These are phyloP conservation scores for Blastobotrys illinoisensis DNA, from an alignment of 1,139 yeast species.

Conservation along the genomic window DNA sequence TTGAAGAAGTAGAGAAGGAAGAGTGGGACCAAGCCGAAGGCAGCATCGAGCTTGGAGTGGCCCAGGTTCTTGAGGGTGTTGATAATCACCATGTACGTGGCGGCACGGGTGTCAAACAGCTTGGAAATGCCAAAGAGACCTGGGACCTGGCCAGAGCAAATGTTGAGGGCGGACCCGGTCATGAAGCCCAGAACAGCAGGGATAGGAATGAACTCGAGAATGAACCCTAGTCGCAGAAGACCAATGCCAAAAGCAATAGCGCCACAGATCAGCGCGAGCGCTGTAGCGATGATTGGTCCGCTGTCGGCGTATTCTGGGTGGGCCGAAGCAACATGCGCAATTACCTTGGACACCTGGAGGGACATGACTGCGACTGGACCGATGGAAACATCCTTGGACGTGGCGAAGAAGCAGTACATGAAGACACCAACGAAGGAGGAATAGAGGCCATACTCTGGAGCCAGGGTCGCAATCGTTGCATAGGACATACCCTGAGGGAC, in stretches of 20 bases:
- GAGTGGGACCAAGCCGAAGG: slow-evolving; percentile 76
- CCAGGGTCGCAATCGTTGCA: slow-evolving; percentile 77
- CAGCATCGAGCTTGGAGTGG: slow-evolving; percentile 69
- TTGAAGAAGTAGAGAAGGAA: slow-evolving; percentile 66
- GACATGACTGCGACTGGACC: slow-evolving; percentile 99
- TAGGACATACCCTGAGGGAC: slow-evolving; percentile 97
- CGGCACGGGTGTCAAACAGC: slow-evolving; percentile 62
- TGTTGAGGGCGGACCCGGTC: slow-evolving; percentile 88
- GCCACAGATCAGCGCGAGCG: slow-evolving; percentile 77
- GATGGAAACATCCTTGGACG: slow-evolving; percentile 90
- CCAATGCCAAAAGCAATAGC: slow-evolving; percentile 80
- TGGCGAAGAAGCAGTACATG: slow-evolving; percentile 84
- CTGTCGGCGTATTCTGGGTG: slow-evolving; percentile 38
- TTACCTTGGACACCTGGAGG: slow-evolving; percentile 72
- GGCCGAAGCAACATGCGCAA: slow-evolving; percentile 54
- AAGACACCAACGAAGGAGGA: slow-evolving; percentile 91
- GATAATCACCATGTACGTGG: slow-evolving; percentile 66
- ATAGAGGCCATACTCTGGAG: slow-evolving; percentile 82
- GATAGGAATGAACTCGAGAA: slow-evolving; percentile 80
- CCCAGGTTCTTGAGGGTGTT: slow-evolving; percentile 67
- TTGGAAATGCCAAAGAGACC: slow-evolving; percentile 69
- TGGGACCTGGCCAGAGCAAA: slow-evolving; percentile 81
- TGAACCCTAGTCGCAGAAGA: slow-evolving; percentile 74
- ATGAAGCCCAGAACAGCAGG: slow-evolving; percentile 95
- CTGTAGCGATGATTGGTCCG: slow-evolving; percentile 57